Base-by-base conservation (phyloP, 257 asterid species). In the Nemophila menziesii region DNA sequence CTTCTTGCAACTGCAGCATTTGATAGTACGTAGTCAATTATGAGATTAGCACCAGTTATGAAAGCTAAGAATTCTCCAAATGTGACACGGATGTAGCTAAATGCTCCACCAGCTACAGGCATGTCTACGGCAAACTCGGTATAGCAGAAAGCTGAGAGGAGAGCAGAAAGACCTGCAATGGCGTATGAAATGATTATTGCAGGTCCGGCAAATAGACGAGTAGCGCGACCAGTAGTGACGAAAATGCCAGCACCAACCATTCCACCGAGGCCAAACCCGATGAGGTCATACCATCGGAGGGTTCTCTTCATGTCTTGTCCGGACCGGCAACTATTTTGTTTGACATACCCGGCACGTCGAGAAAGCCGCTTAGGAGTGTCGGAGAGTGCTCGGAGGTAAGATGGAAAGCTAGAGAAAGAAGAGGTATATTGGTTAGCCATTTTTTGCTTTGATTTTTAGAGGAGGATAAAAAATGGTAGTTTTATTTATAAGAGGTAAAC, bases 101-200 rank as follows among this genome's bases (percentile, higher is more conserved):
- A 89, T 46, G 97, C 94, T 42, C 97, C 97, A 52, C 97, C 97
- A 43, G 97, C 93, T 34, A 89, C 92, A 29, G 97, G 97, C 90
- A 89, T 74, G 57, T 84, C 92, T 14, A 89, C 97, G 58, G 97
- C 93, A 56, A 89, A 89, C 57, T 89, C 97, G 16, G 95, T 84
- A 71, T 89, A 89, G 61, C 97, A 89, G 66, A 89, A 80, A 11
- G 97, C 93, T 11, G 97, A 89, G 45, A 89, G 81, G 38, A 89
- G 92, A 3, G 97, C 97, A 60, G 95, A 84, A 20, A 89, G 51
- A 4, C 97, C 97, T 44, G 97, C 94, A 72, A 84, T 76, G 93
- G 92, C 92, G 72, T 80, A 89, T 22, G 97, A 84, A 0, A 89
- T 57, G 5, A 89, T 57, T 3, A 89, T 84, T 19, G 97, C 68